These are phyloP conservation scores for Picea abies DNA, from an alignment of 83 land plant genomes.

Conservation along the genomic window DNA sequence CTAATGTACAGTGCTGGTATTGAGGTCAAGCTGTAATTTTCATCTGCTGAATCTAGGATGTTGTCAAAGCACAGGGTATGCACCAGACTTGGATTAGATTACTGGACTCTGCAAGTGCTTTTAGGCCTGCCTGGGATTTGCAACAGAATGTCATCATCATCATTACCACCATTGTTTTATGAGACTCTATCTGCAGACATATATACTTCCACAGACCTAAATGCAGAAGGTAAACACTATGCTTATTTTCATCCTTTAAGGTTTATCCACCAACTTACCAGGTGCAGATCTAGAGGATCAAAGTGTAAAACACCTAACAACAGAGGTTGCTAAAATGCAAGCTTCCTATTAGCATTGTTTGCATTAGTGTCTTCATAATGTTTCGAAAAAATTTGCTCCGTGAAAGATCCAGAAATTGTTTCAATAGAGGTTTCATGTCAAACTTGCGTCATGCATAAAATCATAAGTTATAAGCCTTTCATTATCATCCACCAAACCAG, in stretches of 20 bases:
- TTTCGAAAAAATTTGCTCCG: not conserved
- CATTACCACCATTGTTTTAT: not conserved
- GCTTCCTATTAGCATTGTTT: not conserved
- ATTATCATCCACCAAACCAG: not conserved
- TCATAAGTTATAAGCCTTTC: not conserved
- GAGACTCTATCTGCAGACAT: not conserved
- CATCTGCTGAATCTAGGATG: no score
- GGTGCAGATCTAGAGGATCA: not conserved
- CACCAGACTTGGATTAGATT: not conserved
- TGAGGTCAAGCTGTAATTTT: no score
- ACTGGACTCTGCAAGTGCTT: no score
- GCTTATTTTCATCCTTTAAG: not conserved
- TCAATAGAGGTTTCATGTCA: constrained; percentile 2
- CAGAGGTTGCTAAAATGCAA: not conserved
- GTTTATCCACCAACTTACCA: not conserved
- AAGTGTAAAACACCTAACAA: not conserved
- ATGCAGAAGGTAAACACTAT: not conserved
- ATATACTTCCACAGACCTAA: not conserved
- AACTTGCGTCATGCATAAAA: not conserved
- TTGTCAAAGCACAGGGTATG: no score
- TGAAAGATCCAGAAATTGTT: not conserved
- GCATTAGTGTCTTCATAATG: not conserved
- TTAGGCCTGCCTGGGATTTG: no score
- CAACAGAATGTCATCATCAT: not conserved
- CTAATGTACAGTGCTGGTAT: no score